Base-by-base conservation (phyloP, 2,329 filamentous ascomycete species). In the Colletotrichum euphorbiae region DNA sequence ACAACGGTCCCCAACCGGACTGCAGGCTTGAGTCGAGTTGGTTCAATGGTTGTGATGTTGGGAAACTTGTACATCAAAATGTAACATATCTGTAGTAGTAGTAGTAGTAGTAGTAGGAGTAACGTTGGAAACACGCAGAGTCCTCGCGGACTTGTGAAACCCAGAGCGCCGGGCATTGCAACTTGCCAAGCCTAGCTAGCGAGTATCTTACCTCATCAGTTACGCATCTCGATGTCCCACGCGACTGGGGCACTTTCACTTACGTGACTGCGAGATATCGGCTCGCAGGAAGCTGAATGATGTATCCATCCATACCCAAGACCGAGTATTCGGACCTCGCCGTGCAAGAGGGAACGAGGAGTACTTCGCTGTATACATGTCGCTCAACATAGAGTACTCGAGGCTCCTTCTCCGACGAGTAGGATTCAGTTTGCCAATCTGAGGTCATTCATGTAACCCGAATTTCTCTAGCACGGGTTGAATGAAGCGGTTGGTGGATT, bases 1-100 rank as follows among this genome's bases (percentile, higher is more conserved):
- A 40, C 60, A n/a, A 50, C 36, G 24, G 45, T 48, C 11, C 51
- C 50, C 17, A 15, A 42, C 4, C 31, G 11, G 24, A 28, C 12
- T 19, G 5, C 28, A 28, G 28, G 28, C 28, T 8, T 28, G 7
- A 28, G 28, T 8, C 7, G 28, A 28, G 7, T 6, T 28, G 28
- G 6, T 6, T 28, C 28, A 28, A 1, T 31, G 48, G 8, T 11
- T 31, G 24, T 6, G 4, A 5, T 6, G 9, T 15, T 46, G 11
- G 21, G 4, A 40, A 8, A 50, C 21, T 21, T 50, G n/a, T 40
- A 59, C 1, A 50, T 8, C 12, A 31, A 40, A 17, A 0, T 59
- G 56, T 59, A 59, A 40, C 13, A 59, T 13, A 48, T 13, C 15
- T 59, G 56, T 50, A 50, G 21, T 15, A 40, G n/a, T 24, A 24